phyloP scores from a whole-genome alignment of 2,329 filamentous ascomycete species.

The Aspergillus awamori region DNA sequence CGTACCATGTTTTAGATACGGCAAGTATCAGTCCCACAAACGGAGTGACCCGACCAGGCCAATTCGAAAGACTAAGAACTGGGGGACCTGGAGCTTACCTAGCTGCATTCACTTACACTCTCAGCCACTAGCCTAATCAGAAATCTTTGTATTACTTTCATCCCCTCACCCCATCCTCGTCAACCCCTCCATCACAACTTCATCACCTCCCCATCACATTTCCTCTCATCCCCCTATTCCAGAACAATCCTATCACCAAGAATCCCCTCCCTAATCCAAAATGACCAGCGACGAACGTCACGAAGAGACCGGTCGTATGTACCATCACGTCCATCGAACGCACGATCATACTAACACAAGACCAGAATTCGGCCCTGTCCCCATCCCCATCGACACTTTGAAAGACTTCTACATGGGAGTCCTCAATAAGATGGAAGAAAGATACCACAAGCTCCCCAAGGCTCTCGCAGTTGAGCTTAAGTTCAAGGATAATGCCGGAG shows the following conservation, averaged over 20 bases:
- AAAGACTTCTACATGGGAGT: background rate
- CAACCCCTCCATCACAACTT: too few relatives aligned
- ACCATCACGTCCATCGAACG: background rate
- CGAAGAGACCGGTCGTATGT: background rate
- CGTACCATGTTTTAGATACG: too few relatives aligned
- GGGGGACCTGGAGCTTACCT: too few relatives aligned
- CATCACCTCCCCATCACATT: too few relatives aligned
- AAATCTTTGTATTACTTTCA: too few relatives aligned
- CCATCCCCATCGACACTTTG: background rate
- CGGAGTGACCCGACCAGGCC: too few relatives aligned
- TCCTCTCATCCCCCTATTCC: background rate
- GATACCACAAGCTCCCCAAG: background rate
- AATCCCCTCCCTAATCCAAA: background rate
- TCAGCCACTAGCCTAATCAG: too few relatives aligned
- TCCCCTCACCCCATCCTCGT: too few relatives aligned
- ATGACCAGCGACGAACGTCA: background rate
- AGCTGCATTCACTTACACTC: too few relatives aligned
- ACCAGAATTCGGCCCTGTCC: background rate
- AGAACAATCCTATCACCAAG: background rate
- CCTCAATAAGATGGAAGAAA: background rate
- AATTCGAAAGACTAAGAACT: accelerated
- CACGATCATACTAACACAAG: background rate
- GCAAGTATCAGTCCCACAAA: too few relatives aligned
- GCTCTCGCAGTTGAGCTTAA: background rate
- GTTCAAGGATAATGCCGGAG: background rate